Evolutionary conservation across 352 stramenopile species (phyloP), one percentile per base, ranked within the genome.

Genomic region (Globisporangium cederbergense): DNA sequence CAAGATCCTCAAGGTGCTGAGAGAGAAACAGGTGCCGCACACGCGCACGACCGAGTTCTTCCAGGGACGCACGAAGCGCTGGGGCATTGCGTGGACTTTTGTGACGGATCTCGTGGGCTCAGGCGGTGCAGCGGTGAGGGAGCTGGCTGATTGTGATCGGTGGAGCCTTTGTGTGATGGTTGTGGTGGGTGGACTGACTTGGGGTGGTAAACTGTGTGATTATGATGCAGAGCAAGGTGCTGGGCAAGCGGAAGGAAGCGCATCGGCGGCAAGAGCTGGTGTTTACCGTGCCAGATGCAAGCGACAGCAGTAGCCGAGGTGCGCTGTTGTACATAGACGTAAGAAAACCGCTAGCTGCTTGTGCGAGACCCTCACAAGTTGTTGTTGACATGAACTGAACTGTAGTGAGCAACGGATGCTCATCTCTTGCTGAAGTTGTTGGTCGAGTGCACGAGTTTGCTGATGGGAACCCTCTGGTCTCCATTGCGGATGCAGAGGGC

Each of bases 71-170:
- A 97, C 82, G 10, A 96, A 89, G 58, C 83, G 95, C 28, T 98
- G 95, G 95, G 95, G 92, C n/a, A 79, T 98, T 50, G 95, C 83
- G 9, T 98, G 95, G 95, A 97, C 90, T 0, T 98, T 97, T 68
- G 67, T 61, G 0, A 28, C 38, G 1, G 51, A 77, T 45, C 69
- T 81, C 2, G 42, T 32, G n/a, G 65, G 18, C 10, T 58, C 60
- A 1, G 49, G 77, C 0, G 50, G 76, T 10, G 50, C 60, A n/a
- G 75, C 69, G 58, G 81, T 90, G 67, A 60, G 72, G 8, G 18
- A 60, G 8, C 43, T 45, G 13, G 13, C 2, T 46, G 40, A 11
- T 3, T 49, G 43, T 49, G 4, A 46, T 18, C 3, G 13, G 13
- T n/a, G 43, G 20, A 22, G 16, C 4, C 43, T 49, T 49, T 49